phyloP scores from a whole-genome alignment of 164 flowering plant species.

The Litsea cubeba region DNA sequence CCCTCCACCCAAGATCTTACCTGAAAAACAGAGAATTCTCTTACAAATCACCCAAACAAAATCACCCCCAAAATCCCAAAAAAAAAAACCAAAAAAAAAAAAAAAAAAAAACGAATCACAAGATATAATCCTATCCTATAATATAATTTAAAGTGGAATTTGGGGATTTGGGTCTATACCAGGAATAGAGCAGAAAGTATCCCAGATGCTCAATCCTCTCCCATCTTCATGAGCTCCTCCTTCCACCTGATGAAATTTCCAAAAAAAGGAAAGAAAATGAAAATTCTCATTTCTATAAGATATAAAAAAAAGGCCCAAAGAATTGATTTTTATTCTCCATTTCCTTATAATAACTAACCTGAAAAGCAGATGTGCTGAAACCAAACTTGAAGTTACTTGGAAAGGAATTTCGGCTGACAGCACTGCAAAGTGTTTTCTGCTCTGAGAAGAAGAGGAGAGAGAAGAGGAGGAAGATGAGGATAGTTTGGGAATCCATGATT shows the following conservation, averaged over 20 bases:
- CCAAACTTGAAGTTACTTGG: constrained; percentile 22
- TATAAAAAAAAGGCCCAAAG: too few species aligned
- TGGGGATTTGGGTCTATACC: constrained; percentile 9
- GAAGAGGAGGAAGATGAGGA: not conserved
- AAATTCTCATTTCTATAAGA: not conserved
- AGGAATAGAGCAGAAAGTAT: constrained; percentile 23
- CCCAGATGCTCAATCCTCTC: constrained; percentile 28
- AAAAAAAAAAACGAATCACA: not conserved
- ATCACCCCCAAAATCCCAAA: not conserved
- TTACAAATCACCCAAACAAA: not conserved
- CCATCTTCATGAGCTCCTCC: constrained; percentile 33
- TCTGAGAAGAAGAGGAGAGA: not conserved
- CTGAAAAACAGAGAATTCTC: constrained; percentile 6
- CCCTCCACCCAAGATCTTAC: constrained; percentile 20
- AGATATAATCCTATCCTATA: not conserved
- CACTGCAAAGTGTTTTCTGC: not conserved
- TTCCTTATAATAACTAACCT: constrained; percentile 9
- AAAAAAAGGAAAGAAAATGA: not conserved
- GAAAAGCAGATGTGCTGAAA: constrained; percentile 29
- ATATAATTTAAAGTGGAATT: too few species aligned
- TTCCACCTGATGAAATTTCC: constrained; percentile 15
- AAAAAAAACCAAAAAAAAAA: not conserved
- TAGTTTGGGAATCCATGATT: constrained; percentile 5
- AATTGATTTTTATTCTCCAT: too few species aligned
- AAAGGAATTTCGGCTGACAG: constrained; percentile 16